phyloP scores from a whole-genome alignment of 2,329 filamentous ascomycete species.

The Sclerotinia trifoliorum region DNA sequence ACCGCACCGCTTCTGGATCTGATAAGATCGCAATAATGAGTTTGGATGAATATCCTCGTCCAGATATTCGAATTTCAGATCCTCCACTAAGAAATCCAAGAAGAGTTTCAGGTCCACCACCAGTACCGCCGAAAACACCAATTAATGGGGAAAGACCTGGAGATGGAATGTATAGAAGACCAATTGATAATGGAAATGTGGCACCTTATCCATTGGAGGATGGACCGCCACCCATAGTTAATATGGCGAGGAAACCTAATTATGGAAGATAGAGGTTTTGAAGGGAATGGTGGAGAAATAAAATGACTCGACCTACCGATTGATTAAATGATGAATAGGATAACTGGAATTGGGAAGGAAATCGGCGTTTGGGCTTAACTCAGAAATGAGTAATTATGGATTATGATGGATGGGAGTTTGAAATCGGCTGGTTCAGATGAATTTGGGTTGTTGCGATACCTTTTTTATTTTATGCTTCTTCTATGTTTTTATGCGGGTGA shows the following conservation, averaged over 20 bases:
- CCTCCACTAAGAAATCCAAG: slow-evolving; percentile 18
- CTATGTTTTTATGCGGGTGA: not conserved
- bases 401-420: slow-evolving; percentile 16
- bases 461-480: slow-evolving; percentile 7
- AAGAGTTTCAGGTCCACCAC: slow-evolving; percentile 57
- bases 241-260: slow-evolving; percentile 77
- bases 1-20: slow-evolving; percentile 54
- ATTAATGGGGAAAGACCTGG: slow-evolving; percentile 51
- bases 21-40: slow-evolving; percentile 68
- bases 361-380: not conserved
- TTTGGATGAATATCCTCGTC: slow-evolving; percentile 56
- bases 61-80: slow-evolving; percentile 24
- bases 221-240: slow-evolving; percentile 78
- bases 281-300: not conserved
- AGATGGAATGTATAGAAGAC: slow-evolving; percentile 29
- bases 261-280: slow-evolving; percentile 28
- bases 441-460: slow-evolving; percentile 10
- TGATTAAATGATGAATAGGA: too few species aligned
- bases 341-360: not conserved
- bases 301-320: not conserved
- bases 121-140: slow-evolving; percentile 75
- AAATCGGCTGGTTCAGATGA: not conserved
- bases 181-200: slow-evolving; percentile 28
- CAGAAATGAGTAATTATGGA: slow-evolving; percentile 6
- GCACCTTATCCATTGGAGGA: slow-evolving; percentile 75